Base-by-base conservation (phyloP, 169 alveolate species). In the Plasmodium reichenowi region DNA sequence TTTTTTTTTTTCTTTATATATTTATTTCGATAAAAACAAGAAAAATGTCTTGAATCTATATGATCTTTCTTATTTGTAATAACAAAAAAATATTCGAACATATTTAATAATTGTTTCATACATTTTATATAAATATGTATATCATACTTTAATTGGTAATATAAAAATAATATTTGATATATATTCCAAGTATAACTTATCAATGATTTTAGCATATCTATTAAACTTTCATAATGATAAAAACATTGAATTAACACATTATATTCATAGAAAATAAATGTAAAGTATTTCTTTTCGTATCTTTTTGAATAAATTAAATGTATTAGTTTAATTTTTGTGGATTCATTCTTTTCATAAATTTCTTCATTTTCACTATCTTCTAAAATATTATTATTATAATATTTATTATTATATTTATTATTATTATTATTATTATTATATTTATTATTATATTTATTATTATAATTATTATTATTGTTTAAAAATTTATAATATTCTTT, bases 1-100 rank as follows among this genome's bases (percentile, higher is more conserved):
- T 66, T 10, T 52, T 58, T 78, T 43, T 66, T 78, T 66, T 50
- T 78, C 32, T 59, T 78, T 63, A 8, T 64, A 58, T 78, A 78
- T 45, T 52, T 78, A 66, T 78, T 78, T 45, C 89, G 50, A 47
- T 50, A 78, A 78, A 78, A 78, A 47, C 63, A 63, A 17, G 50
- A 64, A 67, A 78, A 78, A 68, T 66, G 26, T 29, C 67, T 48
- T 64, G 75, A 48, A 78, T 20, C n/a, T 15, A 78, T 64, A 59
- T 32, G 24, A n/a, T 78, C 76, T 29, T 29, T 78, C 13, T 58
- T 20, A 2, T 78, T 50, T 71, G 50, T 45, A 1, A 64, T 12
- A 58, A 78, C 58, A 22, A 78, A 38, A 52, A 78, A 78, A 66
- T 48, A 63, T 50, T 78, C 24, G 3, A 50, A 24, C 89, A 78